phyloP scores from a whole-genome alignment of 306 rosid species.

The Cicer arietinum region DNA sequence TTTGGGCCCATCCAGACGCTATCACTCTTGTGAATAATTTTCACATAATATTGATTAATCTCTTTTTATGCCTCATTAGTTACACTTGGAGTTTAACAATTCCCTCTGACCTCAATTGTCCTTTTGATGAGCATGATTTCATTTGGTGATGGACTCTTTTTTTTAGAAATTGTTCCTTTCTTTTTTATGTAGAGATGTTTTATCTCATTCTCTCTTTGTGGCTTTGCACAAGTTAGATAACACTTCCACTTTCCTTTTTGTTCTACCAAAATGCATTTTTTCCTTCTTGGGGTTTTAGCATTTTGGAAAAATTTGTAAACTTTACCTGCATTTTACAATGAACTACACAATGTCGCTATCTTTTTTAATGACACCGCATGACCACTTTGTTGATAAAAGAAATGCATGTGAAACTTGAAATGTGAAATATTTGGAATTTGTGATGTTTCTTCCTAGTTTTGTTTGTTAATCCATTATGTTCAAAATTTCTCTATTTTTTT shows the following conservation, averaged over 20 bases:
- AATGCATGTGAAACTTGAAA: background rate
- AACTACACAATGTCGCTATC: background rate
- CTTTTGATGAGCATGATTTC: background rate
- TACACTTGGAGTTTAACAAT: background rate
- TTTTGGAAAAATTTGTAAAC: conserved; percentile 45
- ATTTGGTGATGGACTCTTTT: background rate
- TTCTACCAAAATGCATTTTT: background rate
- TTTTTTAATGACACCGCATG: background rate
- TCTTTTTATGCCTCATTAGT: conserved; percentile 8
- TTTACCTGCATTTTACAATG: conserved; percentile 39
- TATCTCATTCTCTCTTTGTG: background rate
- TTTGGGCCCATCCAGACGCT: too few relatives aligned
- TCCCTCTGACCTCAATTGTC: background rate
- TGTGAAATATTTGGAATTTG: conserved; percentile 18
- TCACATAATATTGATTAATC: background rate
- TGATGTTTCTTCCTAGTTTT: conserved; percentile 24
- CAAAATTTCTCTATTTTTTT: background rate
- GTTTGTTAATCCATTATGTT: background rate
- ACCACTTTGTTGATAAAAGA: background rate
- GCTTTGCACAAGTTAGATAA: conserved; percentile 1
- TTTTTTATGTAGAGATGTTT: background rate
- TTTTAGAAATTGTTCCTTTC: background rate
- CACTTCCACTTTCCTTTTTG: background rate
- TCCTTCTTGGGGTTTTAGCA: conserved; percentile 28
- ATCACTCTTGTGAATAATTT: too few relatives aligned